phyloP scores from a whole-genome alignment of 176 grass and related monocot genomes.

The Zea luxurians region DNA sequence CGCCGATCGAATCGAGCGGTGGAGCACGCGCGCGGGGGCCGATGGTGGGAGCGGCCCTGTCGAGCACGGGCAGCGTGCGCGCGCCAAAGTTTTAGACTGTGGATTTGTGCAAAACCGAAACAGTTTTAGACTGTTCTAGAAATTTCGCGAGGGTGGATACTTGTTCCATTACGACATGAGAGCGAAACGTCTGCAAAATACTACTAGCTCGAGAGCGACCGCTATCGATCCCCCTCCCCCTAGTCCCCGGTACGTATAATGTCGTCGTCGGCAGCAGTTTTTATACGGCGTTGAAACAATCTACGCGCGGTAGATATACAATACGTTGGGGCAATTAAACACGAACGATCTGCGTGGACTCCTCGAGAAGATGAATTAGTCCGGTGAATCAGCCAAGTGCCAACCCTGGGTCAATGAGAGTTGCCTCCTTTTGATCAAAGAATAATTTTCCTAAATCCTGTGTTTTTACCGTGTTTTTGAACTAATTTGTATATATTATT shows the following conservation, averaged over 20 bases:
- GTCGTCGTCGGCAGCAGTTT: not conserved
- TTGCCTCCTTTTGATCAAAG: too few species aligned
- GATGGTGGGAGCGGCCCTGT: not conserved
- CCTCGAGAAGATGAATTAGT: not conserved
- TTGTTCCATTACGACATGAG: not conserved
- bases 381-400: too few species aligned
- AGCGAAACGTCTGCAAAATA: not conserved
- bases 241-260: too few species aligned
- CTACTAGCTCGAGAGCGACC: not conserved
- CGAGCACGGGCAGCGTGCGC: not conserved
- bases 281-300: not conserved
- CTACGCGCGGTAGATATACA: not conserved
- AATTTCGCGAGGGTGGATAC: not conserved
- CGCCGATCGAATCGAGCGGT: not conserved
- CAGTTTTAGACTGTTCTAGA: not conserved
- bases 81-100: not conserved
- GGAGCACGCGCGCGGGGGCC: not conserved
- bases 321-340: not conserved
- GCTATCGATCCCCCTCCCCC: not conserved
- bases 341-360: not conserved
- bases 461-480: too few species aligned
- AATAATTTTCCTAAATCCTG: too few species aligned
- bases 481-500: too few species aligned
- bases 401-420: too few species aligned
- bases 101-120: not conserved